A percentile compares a stretch with the other conserved stretches of the same genome.
Evolutionary conservation across 2,329 filamentous ascomycete species (phyloP).

Genomic region (Penicillium polonicum): DNA sequence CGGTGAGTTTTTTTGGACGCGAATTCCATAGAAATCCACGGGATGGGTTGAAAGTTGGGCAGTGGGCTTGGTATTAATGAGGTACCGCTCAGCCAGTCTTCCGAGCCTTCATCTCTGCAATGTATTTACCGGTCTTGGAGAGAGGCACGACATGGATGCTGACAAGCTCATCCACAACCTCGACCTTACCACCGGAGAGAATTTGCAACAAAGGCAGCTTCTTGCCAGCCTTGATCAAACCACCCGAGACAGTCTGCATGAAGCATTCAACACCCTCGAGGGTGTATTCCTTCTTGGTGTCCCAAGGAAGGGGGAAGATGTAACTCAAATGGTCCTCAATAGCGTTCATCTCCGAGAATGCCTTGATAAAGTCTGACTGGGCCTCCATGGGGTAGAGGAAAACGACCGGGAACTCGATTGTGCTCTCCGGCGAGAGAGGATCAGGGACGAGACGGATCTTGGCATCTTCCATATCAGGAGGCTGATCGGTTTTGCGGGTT

Average conservation of each 20-base stretch:
- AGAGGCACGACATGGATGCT: constrained; percentile 79
- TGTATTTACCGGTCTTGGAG: constrained; percentile 68
- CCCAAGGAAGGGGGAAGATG: constrained; percentile 88
- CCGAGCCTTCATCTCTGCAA: constrained; percentile 78
- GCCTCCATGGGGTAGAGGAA: constrained; percentile 80
- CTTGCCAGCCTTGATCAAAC: constrained; percentile 85
- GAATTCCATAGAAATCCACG: background rate
- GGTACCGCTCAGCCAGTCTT: constrained; percentile 44
- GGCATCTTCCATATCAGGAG: constrained; percentile 87
- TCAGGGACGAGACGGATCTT: constrained; percentile 67
- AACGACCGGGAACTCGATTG: constrained; percentile 73
- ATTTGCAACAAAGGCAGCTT: constrained; percentile 75
- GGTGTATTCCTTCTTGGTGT: constrained; percentile 65
- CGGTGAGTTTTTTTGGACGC: background rate
- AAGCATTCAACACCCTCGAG: constrained; percentile 73
- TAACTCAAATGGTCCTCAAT: constrained; percentile 78
- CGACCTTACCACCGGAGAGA: constrained; percentile 71
- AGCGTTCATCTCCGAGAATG: constrained; percentile 73
- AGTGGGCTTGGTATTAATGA: background rate
- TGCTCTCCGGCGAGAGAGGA: constrained; percentile 68
- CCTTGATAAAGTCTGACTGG: constrained; percentile 88
- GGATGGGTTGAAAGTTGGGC: background rate
- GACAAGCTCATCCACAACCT: constrained; percentile 83
- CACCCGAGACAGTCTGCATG: constrained; percentile 77
- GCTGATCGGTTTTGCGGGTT: constrained; percentile 63